Percentiles rank a stretch among this genome's conserved stretches.
These are phyloP conservation scores for Penicillium turbatum DNA, from an alignment of 495 filamentous ascomycete species.

Conservation along the genomic window DNA sequence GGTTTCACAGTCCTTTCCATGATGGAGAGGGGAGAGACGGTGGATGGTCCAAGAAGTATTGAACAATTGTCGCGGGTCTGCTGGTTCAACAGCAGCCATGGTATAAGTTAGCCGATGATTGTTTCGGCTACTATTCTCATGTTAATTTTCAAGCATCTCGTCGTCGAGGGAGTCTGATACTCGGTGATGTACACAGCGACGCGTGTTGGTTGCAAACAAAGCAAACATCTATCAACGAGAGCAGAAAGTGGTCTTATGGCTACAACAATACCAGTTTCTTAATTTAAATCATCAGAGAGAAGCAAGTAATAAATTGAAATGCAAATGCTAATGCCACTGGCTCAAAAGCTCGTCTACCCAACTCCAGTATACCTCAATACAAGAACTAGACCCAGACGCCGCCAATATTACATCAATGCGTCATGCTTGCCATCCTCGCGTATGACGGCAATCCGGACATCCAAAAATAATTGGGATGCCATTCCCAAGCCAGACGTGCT, in stretches of 20 bases:
- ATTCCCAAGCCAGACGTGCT: slow-evolving; percentile 32
- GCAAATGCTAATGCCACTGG: slow-evolving; percentile 1
- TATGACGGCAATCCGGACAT: slow-evolving; percentile 31
- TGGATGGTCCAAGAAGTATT: slow-evolving; percentile 55
- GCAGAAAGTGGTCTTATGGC: not conserved
- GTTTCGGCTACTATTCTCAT: not conserved
- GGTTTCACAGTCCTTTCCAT: slow-evolving; percentile 37
- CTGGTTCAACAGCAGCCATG: slow-evolving; percentile 22
- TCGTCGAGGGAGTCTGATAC: slow-evolving; percentile 7
- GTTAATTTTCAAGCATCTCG: not conserved
- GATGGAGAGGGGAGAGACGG: slow-evolving; percentile 52
- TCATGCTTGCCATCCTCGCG: slow-evolving; percentile 36
- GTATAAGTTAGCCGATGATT: not conserved
- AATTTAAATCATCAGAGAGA: not conserved
- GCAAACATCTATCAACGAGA: slow-evolving; percentile 12
- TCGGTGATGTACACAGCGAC: slow-evolving; percentile 10
- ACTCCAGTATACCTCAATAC: slow-evolving; percentile 1
- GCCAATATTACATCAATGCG: slow-evolving; percentile 5
- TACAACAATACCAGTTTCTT: not conserved
- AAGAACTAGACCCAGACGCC: slow-evolving; percentile 9
- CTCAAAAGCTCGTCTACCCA: not conserved
- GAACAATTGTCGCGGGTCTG: slow-evolving; percentile 38
- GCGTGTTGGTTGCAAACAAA: slow-evolving; percentile 25
- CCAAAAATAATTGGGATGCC: slow-evolving; percentile 37
- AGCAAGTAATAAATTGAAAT: not conserved